phyloP scores from a whole-genome alignment of 805 yeast species.

The Nakazawaea peltata region DNA sequence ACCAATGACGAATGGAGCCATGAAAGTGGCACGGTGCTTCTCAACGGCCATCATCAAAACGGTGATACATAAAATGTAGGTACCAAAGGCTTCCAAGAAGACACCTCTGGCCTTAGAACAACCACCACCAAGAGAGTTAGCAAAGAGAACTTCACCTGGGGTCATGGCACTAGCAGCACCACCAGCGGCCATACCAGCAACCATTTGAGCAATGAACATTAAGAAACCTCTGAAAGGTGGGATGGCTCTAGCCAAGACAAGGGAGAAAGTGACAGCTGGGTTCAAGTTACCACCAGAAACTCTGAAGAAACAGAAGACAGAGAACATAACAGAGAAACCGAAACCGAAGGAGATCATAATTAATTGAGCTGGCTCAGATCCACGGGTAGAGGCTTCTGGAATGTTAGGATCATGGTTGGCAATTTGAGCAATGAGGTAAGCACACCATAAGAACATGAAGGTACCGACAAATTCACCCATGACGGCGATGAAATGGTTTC shows the following conservation, averaged over 20 bases:
- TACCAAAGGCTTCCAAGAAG: constrained; percentile 77
- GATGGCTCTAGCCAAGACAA: constrained; percentile 66
- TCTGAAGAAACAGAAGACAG: constrained; percentile 60
- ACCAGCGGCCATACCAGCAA: constrained; percentile 90
- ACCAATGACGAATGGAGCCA: constrained; percentile 83
- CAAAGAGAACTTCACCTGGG: constrained; percentile 68
- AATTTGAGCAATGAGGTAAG: constrained; percentile 74
- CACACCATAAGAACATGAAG: constrained; percentile 74
- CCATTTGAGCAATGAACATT: constrained; percentile 59
- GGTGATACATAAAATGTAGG: constrained; percentile 63
- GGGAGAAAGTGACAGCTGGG: constrained; percentile 77
- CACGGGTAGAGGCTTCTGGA: constrained; percentile 17
- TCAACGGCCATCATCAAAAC: constrained; percentile 82
- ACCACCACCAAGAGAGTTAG: constrained; percentile 67
- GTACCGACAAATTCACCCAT: constrained; percentile 84
- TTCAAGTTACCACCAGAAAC: constrained; percentile 86
- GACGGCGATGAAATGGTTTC: constrained; percentile 61
- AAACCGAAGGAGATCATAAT: constrained; percentile 81
- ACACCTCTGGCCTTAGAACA: constrained; percentile 67
- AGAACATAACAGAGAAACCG: constrained; percentile 78
- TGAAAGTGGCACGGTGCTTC: constrained; percentile 63
- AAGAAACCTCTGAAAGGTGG: constrained; percentile 63
- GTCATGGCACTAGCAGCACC: constrained; percentile 83
- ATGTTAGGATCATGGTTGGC: constrained; percentile 43
- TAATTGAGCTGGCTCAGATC: constrained; percentile 50